Base-by-base conservation (phyloP, 805 yeast genomes). In the Candida krabiensis region DNA sequence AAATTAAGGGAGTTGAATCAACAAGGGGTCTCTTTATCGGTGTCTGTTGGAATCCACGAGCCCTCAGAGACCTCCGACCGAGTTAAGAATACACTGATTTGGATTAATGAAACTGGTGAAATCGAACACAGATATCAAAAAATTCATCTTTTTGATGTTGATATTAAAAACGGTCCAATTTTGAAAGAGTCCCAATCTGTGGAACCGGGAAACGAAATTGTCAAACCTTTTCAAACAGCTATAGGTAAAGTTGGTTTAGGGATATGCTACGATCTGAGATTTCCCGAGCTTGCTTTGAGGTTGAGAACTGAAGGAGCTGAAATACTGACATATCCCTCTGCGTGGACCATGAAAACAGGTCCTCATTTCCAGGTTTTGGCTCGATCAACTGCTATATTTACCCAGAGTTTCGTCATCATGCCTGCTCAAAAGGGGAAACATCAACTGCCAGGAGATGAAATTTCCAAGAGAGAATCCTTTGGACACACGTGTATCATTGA, bases 281-380 rank as follows among this genome's bases (percentile, higher is more conserved):
- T 88, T 56, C 95, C 96, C 0, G 96, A 89, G 56, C 63, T 86
- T 33, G 80, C 93, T 1, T 52, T 83, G 24, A 62, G 80, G 28
- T 62, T 86, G 24, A 66, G 96, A 35, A 56, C 75, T 8, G 50
- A 64, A 36, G 96, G 96, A 3, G 95, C 96, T 1, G 73, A 86
- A 41, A 66, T 91, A 16, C 50, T 91, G 27, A 75, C 91, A 2
- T 91, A 69, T 52, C 98, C 99, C 0, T 83, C 95, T 18, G 98
- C 98, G 0, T 93, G 95, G 70, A 93, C 96, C 0, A 76, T 85
- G 56, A 80, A 81, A 46, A 91, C 98, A 0, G 99, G 99, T 1
- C 87, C 91, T 1, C 99, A 91, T 55, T 91, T 97, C 96, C 79
- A 79, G 37, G 60, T 77, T 1, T 67, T 91, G 35, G 96, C 87